Evolutionary conservation across 2,329 filamentous ascomycete species (phyloP).

Genomic region (Ceratocystis papillata): DNA sequence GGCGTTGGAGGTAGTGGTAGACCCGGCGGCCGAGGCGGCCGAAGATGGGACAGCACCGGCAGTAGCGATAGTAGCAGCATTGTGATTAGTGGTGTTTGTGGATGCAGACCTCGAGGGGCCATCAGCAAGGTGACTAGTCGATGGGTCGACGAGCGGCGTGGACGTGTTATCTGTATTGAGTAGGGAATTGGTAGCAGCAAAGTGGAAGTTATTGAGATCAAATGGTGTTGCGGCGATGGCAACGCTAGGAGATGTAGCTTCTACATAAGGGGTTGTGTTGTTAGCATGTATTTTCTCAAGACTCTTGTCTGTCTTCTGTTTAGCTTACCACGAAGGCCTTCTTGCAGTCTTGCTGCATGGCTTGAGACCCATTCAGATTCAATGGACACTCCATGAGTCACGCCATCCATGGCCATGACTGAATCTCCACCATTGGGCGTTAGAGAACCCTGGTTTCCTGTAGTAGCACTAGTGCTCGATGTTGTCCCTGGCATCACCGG

Average conservation of each 20-base stretch:
- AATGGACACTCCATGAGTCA: background rate
- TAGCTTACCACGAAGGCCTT: background rate
- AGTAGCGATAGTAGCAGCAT: conserved; percentile 15
- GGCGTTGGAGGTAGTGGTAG: conserved; percentile 22
- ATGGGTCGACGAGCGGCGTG: background rate
- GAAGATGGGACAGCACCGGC: background rate
- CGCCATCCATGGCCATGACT: background rate
- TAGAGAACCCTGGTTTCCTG: background rate
- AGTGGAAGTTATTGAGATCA: conserved; percentile 44
- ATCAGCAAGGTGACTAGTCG: background rate
- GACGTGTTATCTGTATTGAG: conserved; percentile 26
- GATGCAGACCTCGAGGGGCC: background rate
- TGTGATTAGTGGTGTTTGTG: conserved; percentile 7
- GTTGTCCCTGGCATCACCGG: conserved; percentile 30
- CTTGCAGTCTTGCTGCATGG: background rate
- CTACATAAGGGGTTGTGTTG: background rate
- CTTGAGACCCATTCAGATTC: conserved; percentile 10
- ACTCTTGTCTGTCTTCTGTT: background rate
- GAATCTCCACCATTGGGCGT: background rate
- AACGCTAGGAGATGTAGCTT: conserved; percentile 28
- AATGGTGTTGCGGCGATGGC: conserved; percentile 53
- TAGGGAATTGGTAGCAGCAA: conserved; percentile 42
- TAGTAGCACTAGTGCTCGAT: background rate
- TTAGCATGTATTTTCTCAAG: background rate
- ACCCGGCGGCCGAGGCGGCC: background rate